A percentile compares a stretch with the other conserved stretches of the same genome.
phyloP scores from a whole-genome alignment of 2,329 filamentous ascomycete species.

The Tricladium varicosporioides region DNA sequence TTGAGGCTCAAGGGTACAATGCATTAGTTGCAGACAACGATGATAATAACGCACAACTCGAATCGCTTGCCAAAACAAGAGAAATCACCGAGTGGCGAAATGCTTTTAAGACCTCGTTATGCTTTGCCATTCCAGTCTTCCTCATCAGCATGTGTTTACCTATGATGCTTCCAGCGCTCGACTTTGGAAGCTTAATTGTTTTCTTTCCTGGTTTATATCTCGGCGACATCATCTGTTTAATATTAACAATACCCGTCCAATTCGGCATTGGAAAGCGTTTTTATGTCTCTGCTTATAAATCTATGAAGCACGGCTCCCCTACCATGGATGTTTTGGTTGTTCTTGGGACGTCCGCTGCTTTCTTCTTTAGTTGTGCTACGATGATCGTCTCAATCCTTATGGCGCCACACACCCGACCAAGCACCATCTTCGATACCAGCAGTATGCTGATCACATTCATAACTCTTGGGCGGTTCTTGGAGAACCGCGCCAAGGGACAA shows the following conservation, averaged over 20 bases:
- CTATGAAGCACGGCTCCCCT: constrained; percentile 82
- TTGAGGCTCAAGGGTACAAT: constrained; percentile 83
- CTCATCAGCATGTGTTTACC: constrained; percentile 91
- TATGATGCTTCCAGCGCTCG: constrained; percentile 73
- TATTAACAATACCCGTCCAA: constrained; percentile 87
- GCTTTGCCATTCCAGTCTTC: constrained; percentile 88
- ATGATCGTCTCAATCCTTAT: constrained; percentile 79
- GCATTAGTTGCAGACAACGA: constrained; percentile 87
- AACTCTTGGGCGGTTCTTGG: constrained; percentile 83
- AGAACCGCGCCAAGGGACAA: constrained; percentile 93
- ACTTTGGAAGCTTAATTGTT: constrained; percentile 69
- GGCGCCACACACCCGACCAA: constrained; percentile 75
- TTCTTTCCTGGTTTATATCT: constrained; percentile 76
- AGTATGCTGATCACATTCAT: constrained; percentile 98
- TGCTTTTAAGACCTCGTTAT: constrained; percentile 73
- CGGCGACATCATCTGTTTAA: constrained; percentile 80
- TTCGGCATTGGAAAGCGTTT: constrained; percentile 96
- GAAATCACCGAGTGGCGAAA: constrained; percentile 92
- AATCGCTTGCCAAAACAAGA: constrained; percentile 92
- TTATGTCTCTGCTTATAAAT: constrained; percentile 91
- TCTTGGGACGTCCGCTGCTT: constrained; percentile 89
- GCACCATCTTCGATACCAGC: constrained; percentile 94
- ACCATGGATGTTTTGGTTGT: constrained; percentile 98
- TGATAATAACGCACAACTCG: constrained; percentile 94
- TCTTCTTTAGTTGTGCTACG: constrained; percentile 88